Conservation (phyloP, 2,329 filamentous ascomycete species). For the Aspergillus latus region DNA sequence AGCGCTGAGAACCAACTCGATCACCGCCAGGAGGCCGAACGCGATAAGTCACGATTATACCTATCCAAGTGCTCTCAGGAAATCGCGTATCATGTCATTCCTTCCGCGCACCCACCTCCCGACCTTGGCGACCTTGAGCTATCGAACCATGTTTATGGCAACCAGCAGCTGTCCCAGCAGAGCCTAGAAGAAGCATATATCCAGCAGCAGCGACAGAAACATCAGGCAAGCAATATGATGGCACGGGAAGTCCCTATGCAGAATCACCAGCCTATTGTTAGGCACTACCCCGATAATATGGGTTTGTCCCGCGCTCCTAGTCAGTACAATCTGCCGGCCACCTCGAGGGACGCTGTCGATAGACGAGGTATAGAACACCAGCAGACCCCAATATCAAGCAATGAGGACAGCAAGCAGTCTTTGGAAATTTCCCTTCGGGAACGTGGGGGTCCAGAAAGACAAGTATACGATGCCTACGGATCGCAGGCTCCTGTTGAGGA, state of each 20-base stretch:
- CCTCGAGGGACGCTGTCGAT: constrained; percentile 43
- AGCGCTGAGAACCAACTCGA: constrained; percentile 46
- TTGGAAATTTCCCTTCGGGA: constrained; percentile 53
- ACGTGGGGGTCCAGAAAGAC: constrained; percentile 57
- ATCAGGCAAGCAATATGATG: constrained; percentile 41
- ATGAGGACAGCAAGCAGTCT: constrained; percentile 51
- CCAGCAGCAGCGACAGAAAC: constrained; percentile 57
- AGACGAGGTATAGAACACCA: constrained; percentile 42
- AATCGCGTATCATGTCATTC: constrained; percentile 66
- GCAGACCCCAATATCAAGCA: constrained; percentile 54
- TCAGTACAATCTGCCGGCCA: constrained; percentile 43
- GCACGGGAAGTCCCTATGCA: constrained; percentile 55
- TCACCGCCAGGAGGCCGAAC: constrained; percentile 57
- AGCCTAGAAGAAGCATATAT: constrained; percentile 61
- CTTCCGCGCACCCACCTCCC: constrained; percentile 61
- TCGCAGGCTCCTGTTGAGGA: constrained; percentile 50
- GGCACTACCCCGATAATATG: constrained; percentile 46
- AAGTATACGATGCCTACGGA: constrained; percentile 60
- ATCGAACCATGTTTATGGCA: constrained; percentile 46
- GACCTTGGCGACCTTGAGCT: constrained; percentile 49
- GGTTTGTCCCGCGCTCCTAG: constrained; percentile 42
- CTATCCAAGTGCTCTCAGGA: constrained; percentile 67
- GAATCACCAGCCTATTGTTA: constrained; percentile 61
- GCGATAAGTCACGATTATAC: constrained; percentile 63
- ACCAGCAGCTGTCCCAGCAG: constrained; percentile 53